Conservation (phyloP, 1,139 yeast genomes). For the Saccharomyces hybrid region DNA sequence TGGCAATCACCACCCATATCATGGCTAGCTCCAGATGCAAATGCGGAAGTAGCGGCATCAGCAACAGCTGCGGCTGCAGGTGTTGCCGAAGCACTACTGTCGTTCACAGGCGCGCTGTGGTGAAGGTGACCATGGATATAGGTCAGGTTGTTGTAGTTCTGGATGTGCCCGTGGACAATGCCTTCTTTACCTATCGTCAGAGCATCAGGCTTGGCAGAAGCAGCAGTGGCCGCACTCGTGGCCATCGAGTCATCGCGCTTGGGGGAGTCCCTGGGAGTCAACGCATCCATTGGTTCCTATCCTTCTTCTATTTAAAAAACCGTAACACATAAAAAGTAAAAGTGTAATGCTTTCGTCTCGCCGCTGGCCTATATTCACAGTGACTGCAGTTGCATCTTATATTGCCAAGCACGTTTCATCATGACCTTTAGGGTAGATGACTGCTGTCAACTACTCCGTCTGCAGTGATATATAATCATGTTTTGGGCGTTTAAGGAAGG, state of each 20-base stretch:
- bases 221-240: constrained; percentile 3
- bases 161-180: constrained; percentile 62
- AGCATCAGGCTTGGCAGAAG: neutral
- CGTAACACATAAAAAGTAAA: neutral
- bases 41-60: neutral
- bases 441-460: neutral
- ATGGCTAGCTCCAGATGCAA: neutral
- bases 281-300: neutral
- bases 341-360: neutral
- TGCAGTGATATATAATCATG: neutral
- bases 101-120: constrained; percentile 18
- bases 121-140: constrained; percentile 67
- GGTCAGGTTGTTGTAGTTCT: constrained; percentile 54
- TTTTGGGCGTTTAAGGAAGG: neutral
- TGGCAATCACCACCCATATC: neutral
- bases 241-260: constrained; percentile 1
- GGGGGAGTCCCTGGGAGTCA: neutral
- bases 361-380: neutral
- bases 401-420: neutral
- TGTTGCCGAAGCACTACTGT: neutral
- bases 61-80: neutral
- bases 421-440: neutral
- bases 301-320: neutral
- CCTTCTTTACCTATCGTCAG: constrained; percentile 34
- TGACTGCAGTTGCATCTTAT: neutral